Evolutionary conservation across 2,329 filamentous ascomycete genomes (phyloP).

Genomic region (Exophiala sp.): DNA sequence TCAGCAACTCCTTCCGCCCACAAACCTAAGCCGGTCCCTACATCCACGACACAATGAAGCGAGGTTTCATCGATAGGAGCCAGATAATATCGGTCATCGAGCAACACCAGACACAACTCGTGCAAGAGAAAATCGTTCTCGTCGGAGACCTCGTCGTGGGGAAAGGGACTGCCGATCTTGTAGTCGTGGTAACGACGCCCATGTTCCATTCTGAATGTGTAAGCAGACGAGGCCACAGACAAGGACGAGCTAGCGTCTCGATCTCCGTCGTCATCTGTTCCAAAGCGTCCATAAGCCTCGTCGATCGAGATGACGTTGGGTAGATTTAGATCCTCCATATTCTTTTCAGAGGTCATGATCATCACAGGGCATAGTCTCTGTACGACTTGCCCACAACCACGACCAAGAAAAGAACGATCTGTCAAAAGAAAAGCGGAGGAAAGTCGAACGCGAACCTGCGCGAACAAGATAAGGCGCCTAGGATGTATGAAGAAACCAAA

Average conservation of each 20-base stretch:
- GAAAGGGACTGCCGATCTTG: slow-evolving; percentile 30
- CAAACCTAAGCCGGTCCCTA: slow-evolving; percentile 34
- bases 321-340: slow-evolving; percentile 23
- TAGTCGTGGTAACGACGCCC: slow-evolving; percentile 36
- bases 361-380: slow-evolving; percentile 3
- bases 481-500: too few relatives aligned
- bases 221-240: slow-evolving; percentile 30
- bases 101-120: slow-evolving; percentile 18
- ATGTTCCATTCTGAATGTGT: slow-evolving; percentile 34
- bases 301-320: slow-evolving; percentile 20
- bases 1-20: slow-evolving; percentile 37
- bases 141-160: slow-evolving; percentile 27
- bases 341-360: slow-evolving; percentile 12
- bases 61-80: slow-evolving; percentile 23
- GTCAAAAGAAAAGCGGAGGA: too few relatives aligned
- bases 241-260: slow-evolving; percentile 20
- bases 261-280: slow-evolving; percentile 12
- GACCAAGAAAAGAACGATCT: not conserved
- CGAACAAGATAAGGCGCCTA: too few relatives aligned
- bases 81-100: slow-evolving; percentile 22
- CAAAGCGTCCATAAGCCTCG: slow-evolving; percentile 14
- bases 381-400: not conserved
- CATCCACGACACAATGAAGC: slow-evolving; percentile 30
- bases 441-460: too few relatives aligned
- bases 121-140: slow-evolving; percentile 25